Base-by-base conservation (phyloP, 495 filamentous ascomycete genomes). In the Niebla homalea region DNA sequence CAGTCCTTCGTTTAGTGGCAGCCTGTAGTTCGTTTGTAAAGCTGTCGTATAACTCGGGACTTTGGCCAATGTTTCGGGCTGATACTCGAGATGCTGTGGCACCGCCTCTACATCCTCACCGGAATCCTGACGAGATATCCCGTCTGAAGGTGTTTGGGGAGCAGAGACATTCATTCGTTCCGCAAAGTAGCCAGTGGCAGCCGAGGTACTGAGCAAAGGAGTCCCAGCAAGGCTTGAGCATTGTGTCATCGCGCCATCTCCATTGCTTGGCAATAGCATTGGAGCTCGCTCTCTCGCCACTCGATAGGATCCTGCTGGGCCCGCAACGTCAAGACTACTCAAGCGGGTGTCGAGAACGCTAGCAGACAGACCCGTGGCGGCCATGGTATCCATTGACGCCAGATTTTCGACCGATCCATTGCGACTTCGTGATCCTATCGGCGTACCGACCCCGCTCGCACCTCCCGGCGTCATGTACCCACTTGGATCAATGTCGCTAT, bases 1-100 rank as follows among this genome's bases (percentile, higher is more conserved):
- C 49, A 53, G 32, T 5, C 50, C 53, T 16, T 53, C 43, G 12
- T 55, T 59, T 19, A 53, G 36, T 14, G 71, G 70, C 23, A 61
- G 65, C 37, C 72, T 71, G 15, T 78, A 66, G 10, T 75, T 73
- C 0, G 78, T 71, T 41, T 72, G 77, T 16, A 89, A 72, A 0
- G 87, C 87, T 12, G 87, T 89, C 4, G 75, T 70, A 61, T 94
- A 94, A 45, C 82, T 87, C 4, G 87, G 87, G 7, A 92, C 85
- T 45, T 80, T 83, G 56, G 74, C 82, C 18, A 90, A 67, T 36
- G 74, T 70, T 49, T 77, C 75, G 26, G 82, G 67, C 21, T 71
- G 64, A 48, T 71, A 79, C 52, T 87, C 82, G 21, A 77, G 68
- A 48, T 83, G 78, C 54, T 78, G 77, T 16, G 82, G 78, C 6